Evolutionary conservation across 169 alveolate species (phyloP).

Genomic region (Theileria parva): DNA sequence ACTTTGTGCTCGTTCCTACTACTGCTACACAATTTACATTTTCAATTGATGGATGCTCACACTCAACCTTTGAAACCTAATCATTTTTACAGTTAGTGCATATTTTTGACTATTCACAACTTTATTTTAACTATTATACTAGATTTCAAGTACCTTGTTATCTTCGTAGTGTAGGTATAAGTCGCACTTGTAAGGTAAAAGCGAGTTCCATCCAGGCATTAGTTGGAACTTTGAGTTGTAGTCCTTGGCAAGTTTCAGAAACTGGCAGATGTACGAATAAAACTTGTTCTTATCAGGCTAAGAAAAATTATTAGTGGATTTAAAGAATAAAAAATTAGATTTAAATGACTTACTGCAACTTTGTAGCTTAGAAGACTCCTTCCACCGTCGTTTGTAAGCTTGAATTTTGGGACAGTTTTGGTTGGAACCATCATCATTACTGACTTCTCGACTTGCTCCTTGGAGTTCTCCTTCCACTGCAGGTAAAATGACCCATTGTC

Average conservation of each 20-base stretch:
- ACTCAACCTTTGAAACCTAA: constrained; percentile 60
- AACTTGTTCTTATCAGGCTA: constrained; percentile 66
- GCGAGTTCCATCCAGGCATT: constrained; percentile 48
- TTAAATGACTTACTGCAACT: constrained; percentile 39
- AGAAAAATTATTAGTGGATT: not conserved
- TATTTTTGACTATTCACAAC: not conserved
- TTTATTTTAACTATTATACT: not conserved
- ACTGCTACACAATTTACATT: constrained; percentile 51
- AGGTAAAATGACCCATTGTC: constrained; percentile 64
- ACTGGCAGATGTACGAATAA: constrained; percentile 54
- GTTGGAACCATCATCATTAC: constrained; percentile 53
- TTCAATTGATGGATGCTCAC: constrained; percentile 39
- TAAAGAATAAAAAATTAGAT: too few relatives aligned
- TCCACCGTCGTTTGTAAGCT: constrained; percentile 61
- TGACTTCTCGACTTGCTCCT: constrained; percentile 40
- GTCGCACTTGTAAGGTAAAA: constrained; percentile 61
- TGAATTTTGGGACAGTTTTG: constrained; percentile 64
- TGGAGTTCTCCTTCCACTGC: constrained; percentile 62
- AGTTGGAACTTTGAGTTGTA: constrained; percentile 62
- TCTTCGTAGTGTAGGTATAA: constrained; percentile 54
- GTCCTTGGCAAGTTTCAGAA: constrained; percentile 64
- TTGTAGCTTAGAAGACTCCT: constrained; percentile 43
- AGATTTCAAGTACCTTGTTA: constrained; percentile 27
- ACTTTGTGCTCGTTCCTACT: constrained; percentile 46
- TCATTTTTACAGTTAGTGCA: too few relatives aligned